Evolutionary conservation across 495 filamentous ascomycete genomes (phyloP), one percentile per base, ranked within the genome.

Genomic region (Podospora appendiculata): DNA sequence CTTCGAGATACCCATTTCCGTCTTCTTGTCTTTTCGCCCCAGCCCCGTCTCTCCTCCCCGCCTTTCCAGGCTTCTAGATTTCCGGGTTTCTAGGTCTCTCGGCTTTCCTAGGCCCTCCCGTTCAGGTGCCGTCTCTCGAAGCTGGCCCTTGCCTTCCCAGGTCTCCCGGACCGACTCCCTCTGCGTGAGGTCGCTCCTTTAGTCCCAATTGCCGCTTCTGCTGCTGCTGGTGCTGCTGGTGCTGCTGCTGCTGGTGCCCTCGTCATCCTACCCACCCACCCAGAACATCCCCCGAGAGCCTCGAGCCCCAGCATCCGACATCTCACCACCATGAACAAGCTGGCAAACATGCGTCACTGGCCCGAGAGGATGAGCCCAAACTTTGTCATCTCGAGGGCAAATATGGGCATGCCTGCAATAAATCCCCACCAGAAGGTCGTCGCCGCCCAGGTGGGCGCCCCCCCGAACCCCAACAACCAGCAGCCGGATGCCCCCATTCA

Each of bases 281-380:
- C 25, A 25, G 25, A 25, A 25, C 25, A 25, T 25, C 25, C 25
- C 25, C 25, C 2, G 5, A 25, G 25, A 25, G 25, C 25, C 25
- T 25, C 25, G 25, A 25, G 25, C 25, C 25, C 25, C 25, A 25
- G 25, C 25, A 25, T 25, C 5, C 25, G 25, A 25, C 55, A 56
- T 46, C 58, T 56, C 65, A 81, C 52, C 65, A 95, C 52, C 65
- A 95, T 96, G 90, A 91, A 95, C 78, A 94, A 92, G 75, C 84
- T 96, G 65, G 83, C 86, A 70, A 91, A 88, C 73, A 89, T 94
- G 79, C 87, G 90, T 76, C 89, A 94, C 83, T 91, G 89, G 79
- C 88, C 86, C 79, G 89, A 94, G 75, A 83, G 88, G 78, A 92
- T 93, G 82, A 88, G 86, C 57, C 85, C 88, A 52, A 79, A 73